Base-by-base conservation (phyloP, 768 basidiomycete species). In the Dacryopinax primogenitus region DNA sequence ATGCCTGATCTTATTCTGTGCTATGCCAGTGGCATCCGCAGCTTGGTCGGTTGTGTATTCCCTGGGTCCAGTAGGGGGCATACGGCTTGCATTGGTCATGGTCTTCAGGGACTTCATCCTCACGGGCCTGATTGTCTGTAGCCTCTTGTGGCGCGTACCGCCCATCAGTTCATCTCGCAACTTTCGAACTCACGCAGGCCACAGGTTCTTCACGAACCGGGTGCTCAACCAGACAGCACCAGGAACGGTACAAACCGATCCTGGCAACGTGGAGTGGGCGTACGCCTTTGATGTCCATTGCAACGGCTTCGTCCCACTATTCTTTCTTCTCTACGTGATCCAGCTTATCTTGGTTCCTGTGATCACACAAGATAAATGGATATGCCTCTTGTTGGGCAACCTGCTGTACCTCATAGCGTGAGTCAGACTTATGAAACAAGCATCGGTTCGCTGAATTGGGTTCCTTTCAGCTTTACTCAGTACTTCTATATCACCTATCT, bases 251-350 rank as follows among this genome's bases (percentile, higher is more conserved):
- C 51, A 58, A 30, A 58, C 51, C 26, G 51, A 58, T 32, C 51
- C 51, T 3, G 51, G 51, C 45, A 76, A 76, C 21, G 87, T 92
- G 33, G 90, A 92, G 79, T 93, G 87, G 90, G 89, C 87, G 2
- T 98, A 96, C 75, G 92, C 90, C 13, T 95, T 98, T 71, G 95
- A 98, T 74, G 88, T 97, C 16, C 93, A 96, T 75, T 94, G 88
- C 66, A 97, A 98, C 71, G 87, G 92, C 1, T 98, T 97, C 80
- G 95, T 97, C 76, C 93, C 93, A 21, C 78, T 93, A 66, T 95
- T 90, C 76, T 82, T 96, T 66, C 87, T 89, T 11, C 82, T 96
- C 64, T 96, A 96, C 73, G 78, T 92, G 66, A 88, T 88, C 0
- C 91, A 97, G 72, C 81, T 96, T 12, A 85, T 94, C 68, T 80